phyloP scores from a whole-genome alignment of 2,329 filamentous ascomycete species.

The Thermoascus crustaceus region DNA sequence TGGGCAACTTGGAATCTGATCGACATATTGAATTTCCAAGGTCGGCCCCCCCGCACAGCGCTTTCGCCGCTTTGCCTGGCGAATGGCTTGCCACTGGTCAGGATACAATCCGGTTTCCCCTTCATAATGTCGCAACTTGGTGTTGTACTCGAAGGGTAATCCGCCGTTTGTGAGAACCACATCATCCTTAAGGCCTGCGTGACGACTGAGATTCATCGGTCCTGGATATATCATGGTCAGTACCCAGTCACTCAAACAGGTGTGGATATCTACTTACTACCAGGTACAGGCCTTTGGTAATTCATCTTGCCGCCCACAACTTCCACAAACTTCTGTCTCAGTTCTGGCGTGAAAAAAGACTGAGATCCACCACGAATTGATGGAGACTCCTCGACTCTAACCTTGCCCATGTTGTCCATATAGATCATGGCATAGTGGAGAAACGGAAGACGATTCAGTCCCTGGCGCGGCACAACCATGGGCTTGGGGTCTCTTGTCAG shows the following conservation, averaged over 20 bases:
- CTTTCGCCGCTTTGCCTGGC: slow-evolving; percentile 7
- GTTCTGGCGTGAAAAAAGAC: slow-evolving; percentile 26
- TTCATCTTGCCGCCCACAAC: slow-evolving; percentile 23
- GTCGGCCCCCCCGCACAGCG: slow-evolving; percentile 1
- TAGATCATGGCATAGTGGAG: slow-evolving; percentile 31
- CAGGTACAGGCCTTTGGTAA: slow-evolving; percentile 18
- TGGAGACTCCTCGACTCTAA: slow-evolving; percentile 25
- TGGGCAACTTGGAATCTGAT: slow-evolving; percentile 14
- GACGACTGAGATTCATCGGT: slow-evolving; percentile 1
- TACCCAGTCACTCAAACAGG: not conserved
- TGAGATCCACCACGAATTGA: slow-evolving; percentile 24
- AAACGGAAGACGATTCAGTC: slow-evolving; percentile 22
- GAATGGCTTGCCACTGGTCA: not conserved
- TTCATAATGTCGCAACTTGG: not conserved
- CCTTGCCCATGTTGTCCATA: slow-evolving; percentile 24
- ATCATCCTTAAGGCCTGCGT: not conserved
- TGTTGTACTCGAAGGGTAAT: not conserved
- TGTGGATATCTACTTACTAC: not conserved
- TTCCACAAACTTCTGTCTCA: slow-evolving; percentile 29
- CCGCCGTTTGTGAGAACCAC: not conserved
- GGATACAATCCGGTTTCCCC: not conserved
- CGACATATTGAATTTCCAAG: slow-evolving; percentile 12
- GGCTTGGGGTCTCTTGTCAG: slow-evolving; percentile 13
- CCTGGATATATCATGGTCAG: not conserved
- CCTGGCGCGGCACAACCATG: slow-evolving; percentile 18